A percentile compares a stretch with the other conserved stretches of the same genome.
phyloP scores from a whole-genome alignment of 768 basidiomycete species.

The Favolaschia claudopus region DNA sequence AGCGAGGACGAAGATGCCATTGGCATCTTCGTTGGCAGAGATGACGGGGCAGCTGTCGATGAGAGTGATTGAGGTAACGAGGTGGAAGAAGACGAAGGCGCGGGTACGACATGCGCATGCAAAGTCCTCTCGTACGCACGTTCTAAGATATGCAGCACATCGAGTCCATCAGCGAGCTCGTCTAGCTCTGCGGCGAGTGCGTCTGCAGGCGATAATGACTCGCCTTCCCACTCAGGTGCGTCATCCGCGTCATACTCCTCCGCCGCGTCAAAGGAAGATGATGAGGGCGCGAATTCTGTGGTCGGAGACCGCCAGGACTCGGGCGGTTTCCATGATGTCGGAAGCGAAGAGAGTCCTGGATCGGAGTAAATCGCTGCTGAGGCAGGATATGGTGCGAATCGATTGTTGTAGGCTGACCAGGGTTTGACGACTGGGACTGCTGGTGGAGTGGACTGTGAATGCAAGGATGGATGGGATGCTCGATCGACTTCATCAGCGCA shows the following conservation, averaged over 20 bases:
- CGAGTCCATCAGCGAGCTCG: slow-evolving; percentile 73
- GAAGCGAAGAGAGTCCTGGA: no score
- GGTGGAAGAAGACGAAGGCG: slow-evolving; percentile 28
- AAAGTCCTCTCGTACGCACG: slow-evolving; percentile 73
- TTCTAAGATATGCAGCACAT: slow-evolving; percentile 73
- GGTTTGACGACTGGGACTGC: no score
- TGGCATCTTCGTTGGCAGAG: background rate
- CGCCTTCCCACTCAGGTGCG: background rate
- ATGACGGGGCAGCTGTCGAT: slow-evolving; percentile 30
- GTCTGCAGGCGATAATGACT: no score
- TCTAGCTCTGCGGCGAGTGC: slow-evolving; percentile 49
- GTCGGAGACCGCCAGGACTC: no score
- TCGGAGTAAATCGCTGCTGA: no score
- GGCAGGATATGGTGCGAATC: no score
- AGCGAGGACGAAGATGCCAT: background rate
- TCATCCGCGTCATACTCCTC: slow-evolving; percentile 31
- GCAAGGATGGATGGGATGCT: background rate
- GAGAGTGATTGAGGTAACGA: slow-evolving; percentile 20
- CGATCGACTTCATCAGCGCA: slow-evolving; percentile 68
- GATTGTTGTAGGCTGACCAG: no score
- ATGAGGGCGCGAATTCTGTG: background rate
- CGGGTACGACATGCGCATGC: slow-evolving; percentile 60
- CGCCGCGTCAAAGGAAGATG: background rate
- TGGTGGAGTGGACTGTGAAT: no score
- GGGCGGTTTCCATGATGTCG: no score